Conservation (phyloP, 768 basidiomycete genomes). For the Boletus tomentosulus region DNA sequence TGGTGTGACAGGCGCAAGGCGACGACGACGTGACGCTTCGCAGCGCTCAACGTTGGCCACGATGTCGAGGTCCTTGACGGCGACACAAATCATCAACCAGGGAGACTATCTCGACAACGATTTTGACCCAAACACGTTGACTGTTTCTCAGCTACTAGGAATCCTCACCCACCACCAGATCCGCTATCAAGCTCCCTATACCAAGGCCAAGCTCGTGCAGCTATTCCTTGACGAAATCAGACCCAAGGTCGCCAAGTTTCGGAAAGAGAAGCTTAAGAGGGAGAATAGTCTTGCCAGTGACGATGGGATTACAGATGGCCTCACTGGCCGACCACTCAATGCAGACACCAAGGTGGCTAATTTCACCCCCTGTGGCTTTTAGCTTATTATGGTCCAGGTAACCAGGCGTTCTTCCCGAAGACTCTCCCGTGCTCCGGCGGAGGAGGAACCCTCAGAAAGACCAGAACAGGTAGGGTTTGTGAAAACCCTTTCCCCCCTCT, state of each 20-base stretch:
- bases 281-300: conserved; percentile 73
- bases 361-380: conserved; percentile 4
- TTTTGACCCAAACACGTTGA: conserved; percentile 70
- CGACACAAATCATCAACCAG: conserved; percentile 65
- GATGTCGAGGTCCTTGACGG: conserved; percentile 71
- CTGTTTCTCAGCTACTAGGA: conserved; percentile 77
- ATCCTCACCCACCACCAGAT: conserved; percentile 75
- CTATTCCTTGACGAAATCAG: conserved; percentile 78
- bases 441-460: conserved; percentile 39
- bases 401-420: conserved; percentile 60
- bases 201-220: conserved; percentile 71
- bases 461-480: conserved; percentile 52
- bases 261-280: conserved; percentile 59
- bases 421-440: conserved; percentile 52
- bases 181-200: conserved; percentile 67
- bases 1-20: conserved; percentile 2
- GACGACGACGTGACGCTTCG: neutral
- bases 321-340: conserved; percentile 69
- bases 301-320: conserved; percentile 76
- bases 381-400: conserved; percentile 12
- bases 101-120: conserved; percentile 79
- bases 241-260: conserved; percentile 50
- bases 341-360: conserved; percentile 42
- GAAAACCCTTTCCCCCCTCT: conserved; percentile 1
- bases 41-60: conserved; percentile 20